Percentiles rank a stretch among this genome's conserved stretches.
Conservation (phyloP, 768 basidiomycete species). For the Russula sp. region DNA sequence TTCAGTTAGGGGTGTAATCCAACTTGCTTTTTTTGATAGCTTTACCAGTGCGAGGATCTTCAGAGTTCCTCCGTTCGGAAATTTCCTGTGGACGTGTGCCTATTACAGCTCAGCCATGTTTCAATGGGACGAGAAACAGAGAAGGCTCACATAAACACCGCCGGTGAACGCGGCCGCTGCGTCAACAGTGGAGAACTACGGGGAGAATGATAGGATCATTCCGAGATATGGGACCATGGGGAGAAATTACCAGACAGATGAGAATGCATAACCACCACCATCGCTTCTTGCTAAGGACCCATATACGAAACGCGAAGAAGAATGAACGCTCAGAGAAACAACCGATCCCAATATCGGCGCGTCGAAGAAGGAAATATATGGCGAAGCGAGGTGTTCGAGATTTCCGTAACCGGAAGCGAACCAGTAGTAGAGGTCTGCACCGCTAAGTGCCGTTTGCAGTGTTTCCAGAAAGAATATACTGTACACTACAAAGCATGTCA, state of each 20-base stretch:
- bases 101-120: background rate
- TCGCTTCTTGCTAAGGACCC: slow-evolving; percentile 8
- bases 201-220: background rate
- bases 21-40: background rate
- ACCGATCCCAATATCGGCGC: slow-evolving; percentile 34
- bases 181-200: slow-evolving; percentile 1
- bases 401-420: slow-evolving; percentile 36
- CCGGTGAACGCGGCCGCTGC: background rate
- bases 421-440: slow-evolving; percentile 35
- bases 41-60: slow-evolving; percentile 5
- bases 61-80: background rate
- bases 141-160: slow-evolving; percentile 9
- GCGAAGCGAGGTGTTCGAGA: slow-evolving; percentile 28
- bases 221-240: background rate
- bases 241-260: background rate
- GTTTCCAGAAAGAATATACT: slow-evolving; percentile 33
- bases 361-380: slow-evolving; percentile 33
- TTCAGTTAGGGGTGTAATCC: background rate
- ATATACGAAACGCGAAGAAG: slow-evolving; percentile 38
- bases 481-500: slow-evolving; percentile 30
- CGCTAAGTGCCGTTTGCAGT: slow-evolving; percentile 33
- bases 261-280: background rate
- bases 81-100: background rate
- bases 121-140: background rate
- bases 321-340: slow-evolving; percentile 35